Conservation (phyloP, 23 red algal species). For the Gracilariopsis chorda region DNA sequence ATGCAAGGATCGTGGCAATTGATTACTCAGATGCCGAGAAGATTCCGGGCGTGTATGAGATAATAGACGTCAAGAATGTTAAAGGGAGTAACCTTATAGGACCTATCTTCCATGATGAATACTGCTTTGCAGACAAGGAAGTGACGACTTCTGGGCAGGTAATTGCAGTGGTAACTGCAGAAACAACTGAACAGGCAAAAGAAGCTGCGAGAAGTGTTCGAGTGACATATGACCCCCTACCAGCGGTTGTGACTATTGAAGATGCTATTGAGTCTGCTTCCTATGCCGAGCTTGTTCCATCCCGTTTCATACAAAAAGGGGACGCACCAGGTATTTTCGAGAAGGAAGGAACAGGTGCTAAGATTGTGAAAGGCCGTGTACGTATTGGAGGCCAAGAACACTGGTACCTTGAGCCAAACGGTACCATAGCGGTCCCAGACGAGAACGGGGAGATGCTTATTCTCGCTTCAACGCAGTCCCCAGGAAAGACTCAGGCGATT, state of each 20-base stretch:
- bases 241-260: conserved; percentile 68
- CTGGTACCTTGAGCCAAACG: conserved; percentile 86
- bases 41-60: conserved; percentile 34
- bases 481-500: conserved; percentile 72
- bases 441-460: conserved; percentile 73
- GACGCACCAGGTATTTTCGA: conserved; percentile 16
- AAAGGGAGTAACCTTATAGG: conserved; percentile 65
- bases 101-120: conserved; percentile 55
- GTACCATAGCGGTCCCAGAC: conserved; percentile 65
- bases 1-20: conserved; percentile 48
- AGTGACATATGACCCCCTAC: conserved; percentile 71
- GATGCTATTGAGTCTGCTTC: conserved; percentile 55
- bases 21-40: conserved; percentile 21
- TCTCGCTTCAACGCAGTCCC: conserved; percentile 60
- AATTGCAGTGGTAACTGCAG: conserved; percentile 71
- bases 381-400: conserved; percentile 92
- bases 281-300: conserved; percentile 17
- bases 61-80: conserved; percentile 69
- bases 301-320: conserved; percentile 38
- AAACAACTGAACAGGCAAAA: conserved; percentile 52
- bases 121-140: conserved; percentile 53
- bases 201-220: conserved; percentile 34
- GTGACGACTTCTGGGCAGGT: conserved; percentile 77
- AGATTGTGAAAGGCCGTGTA: conserved; percentile 38
- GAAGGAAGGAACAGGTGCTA: not conserved